Conservation (phyloP, 2,329 filamentous ascomycete genomes). For the Botrytis tulipae region DNA sequence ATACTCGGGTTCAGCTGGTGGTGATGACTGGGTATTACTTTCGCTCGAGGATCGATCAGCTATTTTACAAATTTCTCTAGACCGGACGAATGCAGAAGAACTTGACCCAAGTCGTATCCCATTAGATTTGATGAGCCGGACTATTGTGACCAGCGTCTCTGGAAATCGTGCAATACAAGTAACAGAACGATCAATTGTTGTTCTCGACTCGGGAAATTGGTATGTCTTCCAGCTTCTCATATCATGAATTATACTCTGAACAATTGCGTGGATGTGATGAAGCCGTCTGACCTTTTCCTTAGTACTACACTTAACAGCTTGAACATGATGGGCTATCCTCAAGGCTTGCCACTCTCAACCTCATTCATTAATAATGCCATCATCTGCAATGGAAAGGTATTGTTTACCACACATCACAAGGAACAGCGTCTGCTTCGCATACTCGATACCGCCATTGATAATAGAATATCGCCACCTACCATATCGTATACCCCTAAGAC, state of each 20-base stretch:
- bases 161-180: conserved; percentile 50
- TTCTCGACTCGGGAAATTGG: conserved; percentile 25
- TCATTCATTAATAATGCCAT: conserved; percentile 30
- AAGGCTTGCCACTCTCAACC: conserved; percentile 25
- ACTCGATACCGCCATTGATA: conserved; percentile 1
- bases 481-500: neutral
- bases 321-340: conserved; percentile 11
- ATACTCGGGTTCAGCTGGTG: conserved; percentile 20
- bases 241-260: neutral
- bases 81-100: conserved; percentile 48
- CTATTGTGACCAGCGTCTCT: conserved; percentile 46
- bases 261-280: neutral
- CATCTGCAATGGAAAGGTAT: conserved; percentile 28
- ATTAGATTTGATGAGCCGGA: conserved; percentile 54
- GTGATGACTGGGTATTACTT: conserved; percentile 34
- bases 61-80: conserved; percentile 47
- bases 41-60: conserved; percentile 35
- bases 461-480: neutral
- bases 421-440: conserved; percentile 14
- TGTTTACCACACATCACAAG: conserved; percentile 31
- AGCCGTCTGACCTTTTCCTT: neutral
- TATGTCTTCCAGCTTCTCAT: conserved; percentile 23
- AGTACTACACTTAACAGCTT: conserved; percentile 5
- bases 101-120: conserved; percentile 43
- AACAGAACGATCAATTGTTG: conserved; percentile 45